Percentiles rank a stretch among this genome's conserved stretches.
These are phyloP conservation scores for Sugiyamaella japonica DNA, from an alignment of 1,139 yeast species.

Conservation along the genomic window DNA sequence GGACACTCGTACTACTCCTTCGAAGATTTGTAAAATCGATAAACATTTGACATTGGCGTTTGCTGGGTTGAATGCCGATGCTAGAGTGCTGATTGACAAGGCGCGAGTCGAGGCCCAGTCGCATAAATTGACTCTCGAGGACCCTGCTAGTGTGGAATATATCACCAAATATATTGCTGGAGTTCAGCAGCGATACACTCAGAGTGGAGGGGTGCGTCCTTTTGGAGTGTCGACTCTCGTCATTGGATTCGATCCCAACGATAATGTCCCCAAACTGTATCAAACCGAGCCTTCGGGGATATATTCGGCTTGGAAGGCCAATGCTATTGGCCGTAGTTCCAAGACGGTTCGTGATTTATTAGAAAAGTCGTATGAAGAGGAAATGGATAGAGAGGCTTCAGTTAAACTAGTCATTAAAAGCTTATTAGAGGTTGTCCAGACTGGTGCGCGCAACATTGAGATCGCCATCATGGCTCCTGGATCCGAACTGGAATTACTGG, in stretches of 20 bases:
- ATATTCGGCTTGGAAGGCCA: slow-evolving; percentile 98
- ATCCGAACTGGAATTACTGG: slow-evolving; percentile 44
- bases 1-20: slow-evolving; percentile 94
- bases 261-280: slow-evolving; percentile 75
- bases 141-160: slow-evolving; percentile 89
- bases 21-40: slow-evolving; percentile 89
- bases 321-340: slow-evolving; percentile 92
- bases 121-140: slow-evolving; percentile 91
- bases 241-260: slow-evolving; percentile 93
- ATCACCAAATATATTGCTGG: slow-evolving; percentile 94
- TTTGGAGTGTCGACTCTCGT: slow-evolving; percentile 93
- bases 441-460: slow-evolving; percentile 96
- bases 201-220: slow-evolving; percentile 95
- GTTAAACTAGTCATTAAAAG: slow-evolving; percentile 82
- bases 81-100: slow-evolving; percentile 89
- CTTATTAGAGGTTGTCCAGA: slow-evolving; percentile 92
- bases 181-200: slow-evolving; percentile 96
- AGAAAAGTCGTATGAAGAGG: slow-evolving; percentile 85
- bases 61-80: slow-evolving; percentile 98
- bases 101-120: slow-evolving; percentile 97
- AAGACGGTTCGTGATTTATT: slow-evolving; percentile 94
- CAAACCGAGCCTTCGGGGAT: slow-evolving; percentile 98
- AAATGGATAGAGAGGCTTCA: slow-evolving; percentile 69
- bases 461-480: slow-evolving; percentile 82
- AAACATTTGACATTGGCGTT: slow-evolving; percentile 89